These are phyloP conservation scores for Trichoderma sp. DNA, from an alignment of 2,329 filamentous ascomycete species.

Conservation along the genomic window DNA sequence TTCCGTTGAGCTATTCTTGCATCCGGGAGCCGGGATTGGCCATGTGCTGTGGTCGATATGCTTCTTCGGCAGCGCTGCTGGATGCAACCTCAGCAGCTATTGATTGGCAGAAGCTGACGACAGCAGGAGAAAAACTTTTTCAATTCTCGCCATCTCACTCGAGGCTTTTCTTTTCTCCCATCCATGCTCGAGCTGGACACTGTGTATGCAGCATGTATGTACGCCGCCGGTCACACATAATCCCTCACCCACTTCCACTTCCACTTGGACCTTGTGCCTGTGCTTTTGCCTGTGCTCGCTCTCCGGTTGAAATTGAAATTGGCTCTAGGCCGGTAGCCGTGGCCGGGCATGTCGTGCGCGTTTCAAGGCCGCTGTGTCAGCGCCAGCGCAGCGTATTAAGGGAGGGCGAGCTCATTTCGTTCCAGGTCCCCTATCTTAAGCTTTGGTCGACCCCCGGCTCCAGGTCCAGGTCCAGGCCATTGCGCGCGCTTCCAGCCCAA, in stretches of 20 bases:
- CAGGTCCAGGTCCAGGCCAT: background rate
- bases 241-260: conserved; percentile 10
- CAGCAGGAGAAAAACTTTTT: background rate
- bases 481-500: conserved; percentile 13
- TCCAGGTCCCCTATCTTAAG: background rate
- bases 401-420: conserved; percentile 9
- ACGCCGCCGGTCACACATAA: conserved; percentile 1
- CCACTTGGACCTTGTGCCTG: background rate
- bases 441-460: conserved; percentile 1
- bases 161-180: background rate
- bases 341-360: background rate
- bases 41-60: conserved; percentile 16
- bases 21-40: conserved; percentile 17
- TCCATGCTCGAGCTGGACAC: background rate
- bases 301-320: background rate
- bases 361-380: background rate
- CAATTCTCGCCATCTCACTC: background rate
- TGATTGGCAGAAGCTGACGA: background rate
- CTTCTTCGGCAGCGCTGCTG: background rate
- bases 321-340: background rate
- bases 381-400: background rate
- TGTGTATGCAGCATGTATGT: background rate
- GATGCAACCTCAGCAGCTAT: conserved; percentile 11
- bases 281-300: background rate
- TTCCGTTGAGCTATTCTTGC: conserved; percentile 19